A percentile compares a stretch with the other conserved stretches of the same genome.
Conservation (phyloP, 2,329 filamentous ascomycete species). For the Penicillium italicum region DNA sequence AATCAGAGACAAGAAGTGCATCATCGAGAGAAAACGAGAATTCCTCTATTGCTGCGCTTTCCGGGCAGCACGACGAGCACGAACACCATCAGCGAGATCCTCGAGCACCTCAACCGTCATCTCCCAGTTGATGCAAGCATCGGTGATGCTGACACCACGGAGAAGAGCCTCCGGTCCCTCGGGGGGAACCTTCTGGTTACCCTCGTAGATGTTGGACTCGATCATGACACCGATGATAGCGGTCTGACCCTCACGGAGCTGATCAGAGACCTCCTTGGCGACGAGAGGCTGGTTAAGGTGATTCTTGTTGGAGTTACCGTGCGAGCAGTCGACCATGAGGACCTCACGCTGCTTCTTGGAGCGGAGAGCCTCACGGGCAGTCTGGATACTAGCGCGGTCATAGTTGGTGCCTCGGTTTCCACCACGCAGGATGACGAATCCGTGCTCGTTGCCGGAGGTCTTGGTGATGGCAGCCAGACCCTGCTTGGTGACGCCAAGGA, state of each 20-base stretch:
- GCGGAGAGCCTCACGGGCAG: constrained; percentile 70
- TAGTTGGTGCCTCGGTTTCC: constrained; percentile 92
- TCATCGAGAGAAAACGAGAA: constrained; percentile 5
- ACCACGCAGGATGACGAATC: constrained; percentile 92
- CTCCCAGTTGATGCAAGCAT: constrained; percentile 95
- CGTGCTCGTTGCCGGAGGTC: constrained; percentile 91
- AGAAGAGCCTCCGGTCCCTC: constrained; percentile 76
- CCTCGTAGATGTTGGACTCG: constrained; percentile 94
- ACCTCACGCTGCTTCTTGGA: constrained; percentile 83
- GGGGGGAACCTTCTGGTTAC: constrained; percentile 79
- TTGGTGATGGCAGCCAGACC: constrained; percentile 91
- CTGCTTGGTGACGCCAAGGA: constrained; percentile 98
- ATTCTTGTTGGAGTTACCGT: constrained; percentile 97
- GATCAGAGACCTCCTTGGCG: constrained; percentile 73
- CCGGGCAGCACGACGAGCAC: constrained; percentile 61
- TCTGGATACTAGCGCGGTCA: constrained; percentile 77
- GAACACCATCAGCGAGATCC: constrained; percentile 78
- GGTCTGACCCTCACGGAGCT: constrained; percentile 81
- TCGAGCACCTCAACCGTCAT: constrained; percentile 76
- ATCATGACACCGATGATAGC: constrained; percentile 97
- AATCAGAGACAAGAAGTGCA: constrained; percentile 6
- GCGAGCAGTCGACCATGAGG: constrained; percentile 98
- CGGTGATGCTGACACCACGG: constrained; percentile 90
- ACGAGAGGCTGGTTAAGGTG: constrained; percentile 97
- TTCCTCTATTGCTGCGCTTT: constrained; percentile 25